A percentile compares a stretch with the other conserved stretches of the same genome.
Evolutionary conservation across 1,284 basidiomycete genomes (phyloP).

Genomic region (Boletus smithii): DNA sequence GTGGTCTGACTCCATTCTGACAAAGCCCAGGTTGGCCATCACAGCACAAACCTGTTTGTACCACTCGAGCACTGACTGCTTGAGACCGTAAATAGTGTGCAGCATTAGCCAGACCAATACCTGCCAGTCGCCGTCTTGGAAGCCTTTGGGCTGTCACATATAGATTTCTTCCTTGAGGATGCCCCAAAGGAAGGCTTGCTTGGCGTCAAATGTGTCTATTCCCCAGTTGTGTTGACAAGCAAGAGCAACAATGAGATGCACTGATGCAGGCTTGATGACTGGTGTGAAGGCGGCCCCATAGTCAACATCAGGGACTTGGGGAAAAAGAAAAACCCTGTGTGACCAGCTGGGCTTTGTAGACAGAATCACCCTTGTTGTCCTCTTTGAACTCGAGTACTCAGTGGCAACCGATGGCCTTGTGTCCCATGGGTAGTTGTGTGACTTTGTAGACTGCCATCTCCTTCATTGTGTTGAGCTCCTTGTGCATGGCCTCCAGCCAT

Average conservation of each 20-base stretch:
- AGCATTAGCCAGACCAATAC: neutral
- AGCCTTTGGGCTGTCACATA: conserved; percentile 4
- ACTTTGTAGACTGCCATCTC: neutral
- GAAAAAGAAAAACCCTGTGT: conserved; percentile 4
- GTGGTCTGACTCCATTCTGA: neutral
- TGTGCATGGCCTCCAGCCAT: neutral
- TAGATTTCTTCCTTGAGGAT: conserved; percentile 4
- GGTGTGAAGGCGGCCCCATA: conserved; percentile 1
- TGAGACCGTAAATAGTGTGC: conserved; percentile 1
- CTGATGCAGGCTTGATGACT: neutral
- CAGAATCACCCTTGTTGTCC: neutral
- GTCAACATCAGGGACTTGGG: neutral
- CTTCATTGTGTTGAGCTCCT: neutral
- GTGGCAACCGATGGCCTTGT: neutral
- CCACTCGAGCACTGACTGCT: conserved; percentile 6
- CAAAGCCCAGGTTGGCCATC: conserved; percentile 2
- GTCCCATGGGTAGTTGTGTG: neutral
- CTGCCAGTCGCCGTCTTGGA: neutral
- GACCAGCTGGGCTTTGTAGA: conserved; percentile 1
- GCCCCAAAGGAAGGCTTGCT: neutral
- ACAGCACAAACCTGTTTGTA: conserved; percentile 2
- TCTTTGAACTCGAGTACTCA: conserved; percentile 7
- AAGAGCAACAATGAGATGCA: neutral
- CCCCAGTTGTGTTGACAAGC: neutral
- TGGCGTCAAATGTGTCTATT: conserved; percentile 2